phyloP scores from a whole-genome alignment of 352 stramenopile genomes.

The Nothophytophthora sp. region DNA sequence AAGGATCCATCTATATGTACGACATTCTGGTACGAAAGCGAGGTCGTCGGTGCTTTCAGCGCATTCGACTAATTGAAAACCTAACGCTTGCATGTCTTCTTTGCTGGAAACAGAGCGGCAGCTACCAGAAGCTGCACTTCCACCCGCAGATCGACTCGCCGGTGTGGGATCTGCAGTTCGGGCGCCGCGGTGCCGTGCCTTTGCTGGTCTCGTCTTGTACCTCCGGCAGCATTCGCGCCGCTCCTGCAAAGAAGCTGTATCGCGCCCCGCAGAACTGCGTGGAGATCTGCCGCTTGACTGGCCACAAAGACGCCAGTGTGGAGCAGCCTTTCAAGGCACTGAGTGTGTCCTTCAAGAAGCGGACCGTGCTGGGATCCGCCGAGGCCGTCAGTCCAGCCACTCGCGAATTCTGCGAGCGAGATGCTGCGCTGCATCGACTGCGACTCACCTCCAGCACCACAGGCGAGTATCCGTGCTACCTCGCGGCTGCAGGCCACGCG shows the following conservation, averaged over 20 bases:
- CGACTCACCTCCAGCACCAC: constrained; percentile 45
- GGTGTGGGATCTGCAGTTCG: constrained; percentile 81
- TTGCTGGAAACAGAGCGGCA: constrained; percentile 52
- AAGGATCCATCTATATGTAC: constrained; percentile 80
- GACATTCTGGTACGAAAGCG: constrained; percentile 76
- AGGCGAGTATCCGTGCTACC: constrained; percentile 56
- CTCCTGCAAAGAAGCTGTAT: constrained; percentile 68
- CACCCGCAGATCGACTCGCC: constrained; percentile 86
- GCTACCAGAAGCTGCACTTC: constrained; percentile 80
- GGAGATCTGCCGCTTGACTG: constrained; percentile 66
- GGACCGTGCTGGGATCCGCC: constrained; percentile 40
- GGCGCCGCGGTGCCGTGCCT: constrained; percentile 38
- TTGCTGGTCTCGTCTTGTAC: constrained; percentile 70
- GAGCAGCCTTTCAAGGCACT: constrained; percentile 63
- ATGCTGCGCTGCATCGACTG: constrained; percentile 77
- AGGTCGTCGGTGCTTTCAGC: not conserved
- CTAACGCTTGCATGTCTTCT: not conserved
- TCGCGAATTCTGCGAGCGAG: constrained; percentile 72
- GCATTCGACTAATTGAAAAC: not conserved
- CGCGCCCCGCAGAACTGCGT: constrained; percentile 62
- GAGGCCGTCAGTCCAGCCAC: constrained; percentile 43
- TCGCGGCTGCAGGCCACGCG: constrained; percentile 65
- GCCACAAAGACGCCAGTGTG: constrained; percentile 51
- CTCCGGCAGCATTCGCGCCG: constrained; percentile 63
- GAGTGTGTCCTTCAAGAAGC: constrained; percentile 47